Evolutionary conservation across 2,329 filamentous ascomycete genomes (phyloP), one percentile per base, ranked within the genome.

Genomic region (Pyrenophora teres): DNA sequence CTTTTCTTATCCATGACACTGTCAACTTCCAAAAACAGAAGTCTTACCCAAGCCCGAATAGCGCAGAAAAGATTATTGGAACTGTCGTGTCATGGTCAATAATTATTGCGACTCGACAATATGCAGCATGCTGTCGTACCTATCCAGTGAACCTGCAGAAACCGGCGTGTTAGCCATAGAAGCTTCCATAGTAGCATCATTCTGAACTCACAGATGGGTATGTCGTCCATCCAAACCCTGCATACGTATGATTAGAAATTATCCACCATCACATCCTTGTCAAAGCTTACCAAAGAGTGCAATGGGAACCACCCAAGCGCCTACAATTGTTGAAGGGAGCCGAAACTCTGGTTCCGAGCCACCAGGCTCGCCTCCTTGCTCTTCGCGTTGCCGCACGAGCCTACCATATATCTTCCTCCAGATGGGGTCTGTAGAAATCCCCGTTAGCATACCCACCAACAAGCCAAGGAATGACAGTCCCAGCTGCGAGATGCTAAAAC

Each of bases 281-380:
- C 61, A 52, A n/a, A 52, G 52, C 76, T 72, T 69, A 80, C 90
- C 88, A 73, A 97, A 96, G 13, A 97, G 76, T 6, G 90, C 90
- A 49, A 89, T 78, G 4, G 92, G 90, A 27, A 94, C 90, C 8
- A 96, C 74, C 38, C 91, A 74, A 0, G 86, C 86, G n/a, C 92
- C 93, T 61, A 74, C 54, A 46, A 78, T 77, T 13, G 78, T 82
- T 46, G 90, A 85, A 6, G 90, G 89, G 30, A 97, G 81, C 54
- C 91, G 85, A 76, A 88, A 95, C 76, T 97, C 93, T 7, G 93
- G 92, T 78, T 96, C 90, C 52, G 85, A 87, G 41, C 82, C 78
- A 5, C 82, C 84, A 48, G 76, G 65, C 52, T 79, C 68, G 4
- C 81, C 81, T 37, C 79, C 80, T 71, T 81, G 77, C 61, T 70